Conservation (phyloP, 768 basidiomycete genomes). For the Chiua virens region DNA sequence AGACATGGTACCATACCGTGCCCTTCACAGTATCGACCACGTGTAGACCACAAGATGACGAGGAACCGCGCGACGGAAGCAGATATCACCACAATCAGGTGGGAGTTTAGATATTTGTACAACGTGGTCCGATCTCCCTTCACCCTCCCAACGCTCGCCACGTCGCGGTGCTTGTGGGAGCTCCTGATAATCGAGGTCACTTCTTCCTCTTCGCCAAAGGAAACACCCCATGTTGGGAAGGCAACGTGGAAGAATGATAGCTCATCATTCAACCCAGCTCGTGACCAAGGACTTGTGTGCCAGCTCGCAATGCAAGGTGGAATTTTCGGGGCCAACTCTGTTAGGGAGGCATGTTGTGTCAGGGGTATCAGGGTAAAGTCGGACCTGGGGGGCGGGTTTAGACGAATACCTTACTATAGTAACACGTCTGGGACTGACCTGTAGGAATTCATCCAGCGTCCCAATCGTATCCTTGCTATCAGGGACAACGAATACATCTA, state of each 20-base stretch:
- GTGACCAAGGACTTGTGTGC: conserved; percentile 56
- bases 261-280: conserved; percentile 44
- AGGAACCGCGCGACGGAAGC: conserved; percentile 23
- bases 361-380: conserved; percentile 65
- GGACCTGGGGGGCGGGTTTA: conserved; percentile 40
- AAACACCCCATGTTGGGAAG: conserved; percentile 65
- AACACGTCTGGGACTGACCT: conserved; percentile 46
- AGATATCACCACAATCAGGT: conserved; percentile 69
- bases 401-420: neutral
- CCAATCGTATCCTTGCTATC: conserved; percentile 50
- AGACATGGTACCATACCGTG: conserved; percentile 64
- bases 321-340: conserved; percentile 43
- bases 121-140: conserved; percentile 84
- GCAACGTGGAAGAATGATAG: conserved; percentile 50
- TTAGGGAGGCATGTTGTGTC: conserved; percentile 44
- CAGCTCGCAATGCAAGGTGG: conserved; percentile 57
- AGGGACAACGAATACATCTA: conserved; percentile 59
- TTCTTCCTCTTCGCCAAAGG: conserved; percentile 55
- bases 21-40: conserved; percentile 83
- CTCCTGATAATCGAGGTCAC: conserved; percentile 54
- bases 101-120: conserved; percentile 93
- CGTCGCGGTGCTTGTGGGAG: conserved; percentile 40
- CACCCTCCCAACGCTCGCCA: conserved; percentile 83
- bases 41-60: conserved; percentile 59
- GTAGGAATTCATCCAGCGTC: conserved; percentile 73